Evolutionary conservation across 495 filamentous ascomycete species (phyloP), one percentile per base, ranked within the genome.

Genomic region (Talaromyces borbonicus): DNA sequence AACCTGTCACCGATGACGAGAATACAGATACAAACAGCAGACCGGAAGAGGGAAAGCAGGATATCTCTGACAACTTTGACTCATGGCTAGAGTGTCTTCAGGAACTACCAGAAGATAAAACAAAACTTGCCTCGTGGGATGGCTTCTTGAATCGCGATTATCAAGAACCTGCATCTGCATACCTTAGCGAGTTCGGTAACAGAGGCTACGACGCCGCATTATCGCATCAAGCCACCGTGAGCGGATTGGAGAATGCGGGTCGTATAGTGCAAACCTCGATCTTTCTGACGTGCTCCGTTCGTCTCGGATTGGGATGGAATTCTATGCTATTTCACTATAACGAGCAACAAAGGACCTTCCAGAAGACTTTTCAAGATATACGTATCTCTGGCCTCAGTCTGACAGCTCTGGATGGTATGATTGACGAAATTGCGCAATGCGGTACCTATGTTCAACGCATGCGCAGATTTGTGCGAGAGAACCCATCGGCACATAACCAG

Each of bases 301-400:
- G 78, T 40, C 72, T 95, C 8, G 85, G 82, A 0, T 69, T 96
- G 2, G 92, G 92, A 4, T 76, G 87, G 62, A 82, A 79, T 40
- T 95, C 90, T 0, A 60, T 83, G 8, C 74, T 95, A 38, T 96
- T 93, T 60, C 58, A 58, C 1, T 95, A 81, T 68, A 70, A 87
- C 45, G 55, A 70, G 23, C 56, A 66, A 19, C 74, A 69, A 24
- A 61, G 61, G 42, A 59, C 61, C 6, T 95, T 95, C 53, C 60
- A 62, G 27, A 79, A 73, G 26, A 63, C 66, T 6, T 52, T 79
- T 6, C 53, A 72, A 3, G 57, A 75, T 38, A 59, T 83, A 16
- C 74, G 80, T 23, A 74, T 85, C 8, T 84, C 85, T 0, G 90
- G 90, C 2, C 70, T 80, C 43, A 89, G 83, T 33, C 54, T 69